Conservation (phyloP, 2,329 filamentous ascomycete genomes). For the Gaeumannomyces sp. region DNA sequence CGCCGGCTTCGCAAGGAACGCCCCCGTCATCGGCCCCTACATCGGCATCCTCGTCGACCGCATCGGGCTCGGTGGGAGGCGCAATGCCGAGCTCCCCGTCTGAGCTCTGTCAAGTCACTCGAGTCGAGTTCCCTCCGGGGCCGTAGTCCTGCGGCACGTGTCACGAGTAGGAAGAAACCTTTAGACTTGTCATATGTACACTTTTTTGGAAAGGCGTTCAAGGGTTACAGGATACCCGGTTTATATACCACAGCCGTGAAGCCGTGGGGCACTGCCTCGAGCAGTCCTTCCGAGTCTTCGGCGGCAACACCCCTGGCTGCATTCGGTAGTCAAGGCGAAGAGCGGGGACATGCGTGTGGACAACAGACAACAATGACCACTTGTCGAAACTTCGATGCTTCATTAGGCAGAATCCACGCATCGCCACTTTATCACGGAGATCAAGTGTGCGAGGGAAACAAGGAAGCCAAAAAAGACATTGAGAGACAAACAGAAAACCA, state of each 20-base stretch:
- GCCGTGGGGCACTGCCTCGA: too few relatives aligned
- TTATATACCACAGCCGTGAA: conserved; percentile 5
- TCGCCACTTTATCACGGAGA: not conserved
- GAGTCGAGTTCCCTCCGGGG: not conserved
- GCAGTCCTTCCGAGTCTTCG: not conserved
- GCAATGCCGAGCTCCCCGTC: conserved; percentile 73
- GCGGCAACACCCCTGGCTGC: not conserved
- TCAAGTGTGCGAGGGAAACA: not conserved
- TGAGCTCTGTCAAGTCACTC: conserved; percentile 31
- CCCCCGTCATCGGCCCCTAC: conserved; percentile 82
- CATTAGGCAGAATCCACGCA: not conserved
- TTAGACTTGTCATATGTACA: conserved; percentile 14
- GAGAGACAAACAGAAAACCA: not conserved
- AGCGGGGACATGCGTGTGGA: not conserved
- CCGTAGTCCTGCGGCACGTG: not conserved
- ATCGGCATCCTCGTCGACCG: conserved; percentile 70
- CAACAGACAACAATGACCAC: not conserved
- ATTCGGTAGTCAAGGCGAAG: not conserved
- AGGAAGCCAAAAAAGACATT: not conserved
- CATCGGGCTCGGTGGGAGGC: conserved; percentile 52
- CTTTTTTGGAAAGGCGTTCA: conserved; percentile 12
- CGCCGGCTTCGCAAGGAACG: conserved; percentile 74
- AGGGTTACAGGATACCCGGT: conserved; percentile 13
- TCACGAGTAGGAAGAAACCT: not conserved
- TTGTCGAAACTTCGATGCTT: not conserved